Percentiles rank a stretch among this genome's conserved stretches.
Evolutionary conservation across 2,329 filamentous ascomycete genomes (phyloP).

Genomic region (Alternaria sp.): DNA sequence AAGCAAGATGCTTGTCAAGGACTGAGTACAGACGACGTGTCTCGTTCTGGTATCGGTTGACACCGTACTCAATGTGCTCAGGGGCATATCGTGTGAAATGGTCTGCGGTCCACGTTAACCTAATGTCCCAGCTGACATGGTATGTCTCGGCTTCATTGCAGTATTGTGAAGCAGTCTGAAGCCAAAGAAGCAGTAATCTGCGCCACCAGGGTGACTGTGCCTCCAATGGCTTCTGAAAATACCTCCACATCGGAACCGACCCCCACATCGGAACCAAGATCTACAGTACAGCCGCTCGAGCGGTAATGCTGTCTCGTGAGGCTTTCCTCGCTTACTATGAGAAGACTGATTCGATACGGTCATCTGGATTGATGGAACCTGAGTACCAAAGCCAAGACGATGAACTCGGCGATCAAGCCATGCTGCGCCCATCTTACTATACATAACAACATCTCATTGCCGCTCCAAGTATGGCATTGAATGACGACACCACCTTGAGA

Average conservation of each 20-base stretch:
- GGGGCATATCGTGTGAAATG: slow-evolving; percentile 85
- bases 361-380: background rate
- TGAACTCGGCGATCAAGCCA: background rate
- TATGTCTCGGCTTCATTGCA: background rate
- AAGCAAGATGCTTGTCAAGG: slow-evolving; percentile 72
- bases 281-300: background rate
- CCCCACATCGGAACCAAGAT: background rate
- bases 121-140: background rate
- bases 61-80: slow-evolving; percentile 80
- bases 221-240: background rate
- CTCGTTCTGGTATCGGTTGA: slow-evolving; percentile 83
- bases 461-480: background rate
- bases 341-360: background rate
- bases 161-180: background rate
- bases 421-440: background rate
- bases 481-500: background rate
- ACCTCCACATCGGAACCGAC: background rate
- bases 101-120: slow-evolving; percentile 54
- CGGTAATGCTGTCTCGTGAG: background rate
- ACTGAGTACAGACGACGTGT: slow-evolving; percentile 81
- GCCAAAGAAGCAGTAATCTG: background rate
- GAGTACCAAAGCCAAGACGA: background rate
- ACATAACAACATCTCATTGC: background rate
- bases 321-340: background rate
- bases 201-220: background rate